Percentiles rank a stretch among this genome's conserved stretches.
These are phyloP conservation scores for Dioszegia crocea DNA, from an alignment of 768 basidiomycete genomes.

Conservation along the genomic window DNA sequence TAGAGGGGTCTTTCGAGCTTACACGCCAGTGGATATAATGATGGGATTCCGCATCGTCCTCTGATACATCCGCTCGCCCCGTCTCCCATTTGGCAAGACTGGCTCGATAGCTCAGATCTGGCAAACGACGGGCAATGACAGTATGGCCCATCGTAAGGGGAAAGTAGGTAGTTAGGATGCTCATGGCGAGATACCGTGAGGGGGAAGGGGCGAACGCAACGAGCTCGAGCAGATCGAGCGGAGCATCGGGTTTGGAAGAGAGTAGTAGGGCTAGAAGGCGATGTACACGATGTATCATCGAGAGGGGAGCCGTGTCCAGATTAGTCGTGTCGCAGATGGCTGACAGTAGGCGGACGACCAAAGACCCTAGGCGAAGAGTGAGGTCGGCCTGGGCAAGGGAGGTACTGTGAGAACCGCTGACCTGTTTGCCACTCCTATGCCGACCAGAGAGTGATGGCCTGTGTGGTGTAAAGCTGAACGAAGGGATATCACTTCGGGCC, in stretches of 20 bases:
- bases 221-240: slow-evolving; percentile 67
- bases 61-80: slow-evolving; percentile 20
- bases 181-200: slow-evolving; percentile 59
- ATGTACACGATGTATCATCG: slow-evolving; percentile 56
- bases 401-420: no score
- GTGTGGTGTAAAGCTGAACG: no score
- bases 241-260: slow-evolving; percentile 62
- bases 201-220: slow-evolving; percentile 62
- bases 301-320: slow-evolving; percentile 39
- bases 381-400: slow-evolving; percentile 47
- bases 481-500: no score
- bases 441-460: no score
- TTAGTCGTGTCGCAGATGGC: slow-evolving; percentile 62
- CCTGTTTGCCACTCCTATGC: no score
- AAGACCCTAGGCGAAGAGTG: slow-evolving; percentile 59
- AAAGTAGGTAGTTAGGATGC: slow-evolving; percentile 62
- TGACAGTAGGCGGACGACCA: slow-evolving; percentile 63
- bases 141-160: slow-evolving; percentile 67
- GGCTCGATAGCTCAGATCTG: slow-evolving; percentile 40
- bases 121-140: slow-evolving; percentile 57
- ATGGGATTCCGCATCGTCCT: slow-evolving; percentile 29
- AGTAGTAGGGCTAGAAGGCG: slow-evolving; percentile 59
- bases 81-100: slow-evolving; percentile 29
- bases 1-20: slow-evolving; percentile 16
- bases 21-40: slow-evolving; percentile 34